Evolutionary conservation across 768 basidiomycete genomes (phyloP).

Genomic region (Kockovaella imperatae): DNA sequence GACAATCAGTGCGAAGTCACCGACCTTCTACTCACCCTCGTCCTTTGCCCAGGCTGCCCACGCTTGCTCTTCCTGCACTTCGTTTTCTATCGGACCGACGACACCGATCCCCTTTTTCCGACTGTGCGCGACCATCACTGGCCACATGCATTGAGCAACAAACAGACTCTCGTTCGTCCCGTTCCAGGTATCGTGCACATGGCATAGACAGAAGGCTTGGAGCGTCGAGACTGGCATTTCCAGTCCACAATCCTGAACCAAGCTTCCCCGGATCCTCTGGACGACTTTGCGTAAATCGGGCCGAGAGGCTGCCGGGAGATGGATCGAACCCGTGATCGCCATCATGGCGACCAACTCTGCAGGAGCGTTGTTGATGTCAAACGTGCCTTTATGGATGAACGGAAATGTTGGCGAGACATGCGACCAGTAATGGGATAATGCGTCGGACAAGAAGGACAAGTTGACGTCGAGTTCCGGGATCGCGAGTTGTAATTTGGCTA

Average conservation of each 20-base stretch:
- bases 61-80: conserved; percentile 18
- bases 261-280: conserved; percentile 12
- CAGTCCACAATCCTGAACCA: conserved; percentile 23
- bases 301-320: background rate
- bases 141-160: conserved; percentile 35
- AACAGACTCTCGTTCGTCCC: conserved; percentile 19
- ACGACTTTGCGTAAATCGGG: conserved; percentile 12
- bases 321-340: conserved; percentile 21
- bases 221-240: conserved; percentile 24
- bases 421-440: conserved; percentile 17
- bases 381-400: conserved; percentile 34
- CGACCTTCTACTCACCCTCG: conserved; percentile 18
- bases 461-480: conserved; percentile 17
- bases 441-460: conserved; percentile 7
- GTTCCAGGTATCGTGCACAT: conserved; percentile 34
- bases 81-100: conserved; percentile 14
- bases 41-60: conserved; percentile 33
- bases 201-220: conserved; percentile 28
- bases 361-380: conserved; percentile 20
- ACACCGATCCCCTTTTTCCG: conserved; percentile 37
- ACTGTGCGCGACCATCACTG: conserved; percentile 28
- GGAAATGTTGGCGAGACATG: conserved; percentile 24
- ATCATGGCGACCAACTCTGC: conserved; percentile 27
- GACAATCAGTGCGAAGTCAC: background rate
- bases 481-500: conserved; percentile 6